Evolutionary conservation across 352 stramenopile species (phyloP).

Genomic region (Globisporangium mamillatum): DNA sequence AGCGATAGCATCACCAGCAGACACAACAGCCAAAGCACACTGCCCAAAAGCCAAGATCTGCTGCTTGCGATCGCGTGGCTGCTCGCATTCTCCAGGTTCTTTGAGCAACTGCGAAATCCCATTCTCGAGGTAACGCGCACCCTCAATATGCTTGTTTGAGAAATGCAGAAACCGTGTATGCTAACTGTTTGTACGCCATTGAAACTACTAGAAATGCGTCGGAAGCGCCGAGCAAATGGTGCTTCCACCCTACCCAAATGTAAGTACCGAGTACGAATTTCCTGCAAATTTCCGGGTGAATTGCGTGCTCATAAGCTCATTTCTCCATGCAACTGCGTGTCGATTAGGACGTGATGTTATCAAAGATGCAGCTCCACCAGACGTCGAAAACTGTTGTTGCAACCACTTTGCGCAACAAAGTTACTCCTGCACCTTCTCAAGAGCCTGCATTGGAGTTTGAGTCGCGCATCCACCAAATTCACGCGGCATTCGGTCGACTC

Average conservation of each 20-base stretch:
- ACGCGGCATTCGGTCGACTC: constrained; percentile 41
- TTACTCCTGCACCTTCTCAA: neutral
- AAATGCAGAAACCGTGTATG: neutral
- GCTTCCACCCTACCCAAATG: constrained; percentile 15
- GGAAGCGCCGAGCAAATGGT: neutral
- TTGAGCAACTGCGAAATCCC: constrained; percentile 36
- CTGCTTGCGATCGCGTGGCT: constrained; percentile 54
- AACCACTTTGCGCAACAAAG: neutral
- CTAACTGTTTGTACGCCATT: neutral
- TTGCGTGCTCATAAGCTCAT: neutral
- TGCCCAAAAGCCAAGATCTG: constrained; percentile 36
- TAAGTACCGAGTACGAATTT: neutral
- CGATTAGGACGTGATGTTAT: constrained; percentile 11
- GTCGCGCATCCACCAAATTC: constrained; percentile 35
- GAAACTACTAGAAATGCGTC: neutral
- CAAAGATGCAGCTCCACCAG: constrained; percentile 1
- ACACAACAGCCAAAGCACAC: neutral
- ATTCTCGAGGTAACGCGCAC: constrained; percentile 36
- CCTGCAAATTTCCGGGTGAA: neutral
- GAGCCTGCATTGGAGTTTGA: constrained; percentile 18
- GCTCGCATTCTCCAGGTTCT: constrained; percentile 43
- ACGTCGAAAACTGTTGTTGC: constrained; percentile 13
- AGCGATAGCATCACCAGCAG: neutral
- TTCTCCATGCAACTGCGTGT: neutral
- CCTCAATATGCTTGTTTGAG: neutral